Conservation (phyloP, 495 filamentous ascomycete species). For the Jackrogersella minutella region DNA sequence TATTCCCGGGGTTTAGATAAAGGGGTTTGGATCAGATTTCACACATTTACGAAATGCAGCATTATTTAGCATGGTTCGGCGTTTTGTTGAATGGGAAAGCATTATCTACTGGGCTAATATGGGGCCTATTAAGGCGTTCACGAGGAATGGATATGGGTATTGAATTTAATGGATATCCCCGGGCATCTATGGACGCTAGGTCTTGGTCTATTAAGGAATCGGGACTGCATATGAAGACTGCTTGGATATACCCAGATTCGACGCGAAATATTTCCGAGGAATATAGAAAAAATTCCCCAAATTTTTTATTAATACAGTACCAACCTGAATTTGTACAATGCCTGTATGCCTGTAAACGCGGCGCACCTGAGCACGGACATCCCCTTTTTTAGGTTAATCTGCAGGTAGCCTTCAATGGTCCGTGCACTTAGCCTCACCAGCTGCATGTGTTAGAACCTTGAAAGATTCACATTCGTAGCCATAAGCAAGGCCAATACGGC, state of each 20-base stretch:
- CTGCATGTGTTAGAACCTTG: background rate
- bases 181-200: conserved; percentile 20
- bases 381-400: background rate
- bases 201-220: conserved; percentile 21
- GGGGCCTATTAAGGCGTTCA: conserved; percentile 12
- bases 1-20: conserved; percentile 40
- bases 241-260: conserved; percentile 38
- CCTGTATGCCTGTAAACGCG: conserved; percentile 3
- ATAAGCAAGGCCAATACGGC: background rate
- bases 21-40: background rate
- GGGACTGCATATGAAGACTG: conserved; percentile 36
- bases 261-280: conserved; percentile 21
- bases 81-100: conserved; percentile 21
- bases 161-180: background rate
- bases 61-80: conserved; percentile 34
- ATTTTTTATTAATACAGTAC: background rate
- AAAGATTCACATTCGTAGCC: too few species aligned
- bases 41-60: conserved; percentile 9
- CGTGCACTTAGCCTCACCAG: background rate
- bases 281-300: conserved; percentile 7
- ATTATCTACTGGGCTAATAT: conserved; percentile 22
- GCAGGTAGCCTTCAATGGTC: background rate
- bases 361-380: background rate
- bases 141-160: conserved; percentile 7
- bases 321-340: background rate